Percentiles rank a stretch among this genome's conserved stretches.
Conservation (phyloP, 2,329 filamentous ascomycete genomes). For the Neoascochyta sp. region DNA sequence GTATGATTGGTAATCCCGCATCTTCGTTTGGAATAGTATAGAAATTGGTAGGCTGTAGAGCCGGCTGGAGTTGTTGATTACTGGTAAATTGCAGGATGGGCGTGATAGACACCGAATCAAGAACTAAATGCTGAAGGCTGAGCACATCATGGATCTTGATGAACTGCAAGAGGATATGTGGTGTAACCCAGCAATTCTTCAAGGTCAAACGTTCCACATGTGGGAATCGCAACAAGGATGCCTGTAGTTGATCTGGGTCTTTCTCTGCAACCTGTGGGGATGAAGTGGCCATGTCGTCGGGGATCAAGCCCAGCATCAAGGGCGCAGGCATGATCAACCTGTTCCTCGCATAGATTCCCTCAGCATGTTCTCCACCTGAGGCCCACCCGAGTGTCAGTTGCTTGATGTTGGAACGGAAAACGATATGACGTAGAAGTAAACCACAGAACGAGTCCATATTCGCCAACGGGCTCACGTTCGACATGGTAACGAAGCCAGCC, state of each 20-base stretch:
- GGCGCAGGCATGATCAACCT: conserved; percentile 61
- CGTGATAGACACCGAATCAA: conserved; percentile 64
- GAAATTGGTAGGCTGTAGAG: conserved; percentile 1
- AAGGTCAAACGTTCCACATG: conserved; percentile 58
- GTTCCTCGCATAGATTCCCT: conserved; percentile 60
- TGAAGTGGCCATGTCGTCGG: conserved; percentile 1
- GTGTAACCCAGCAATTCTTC: conserved; percentile 66
- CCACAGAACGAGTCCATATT: conserved; percentile 52
- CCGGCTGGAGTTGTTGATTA: conserved; percentile 4
- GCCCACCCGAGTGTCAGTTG: conserved; percentile 63
- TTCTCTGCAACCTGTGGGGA: conserved; percentile 9
- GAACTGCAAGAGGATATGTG: conserved; percentile 54
- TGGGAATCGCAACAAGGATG: conserved; percentile 51
- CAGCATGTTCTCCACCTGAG: conserved; percentile 63
- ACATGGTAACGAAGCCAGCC: conserved; percentile 50
- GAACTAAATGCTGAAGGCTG: conserved; percentile 52
- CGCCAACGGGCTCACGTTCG: conserved; percentile 49
- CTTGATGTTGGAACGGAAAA: conserved; percentile 50
- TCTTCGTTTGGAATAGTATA: conserved; percentile 13
- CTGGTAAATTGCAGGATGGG: conserved; percentile 16
- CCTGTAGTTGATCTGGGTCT: conserved; percentile 9
- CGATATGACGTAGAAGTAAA: conserved; percentile 52
- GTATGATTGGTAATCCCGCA: conserved; percentile 3
- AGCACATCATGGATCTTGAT: conserved; percentile 48
- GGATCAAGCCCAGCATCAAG: conserved; percentile 34